Base-by-base conservation (phyloP, 306 rosid genomes). In the Phaseolus lunatus region DNA sequence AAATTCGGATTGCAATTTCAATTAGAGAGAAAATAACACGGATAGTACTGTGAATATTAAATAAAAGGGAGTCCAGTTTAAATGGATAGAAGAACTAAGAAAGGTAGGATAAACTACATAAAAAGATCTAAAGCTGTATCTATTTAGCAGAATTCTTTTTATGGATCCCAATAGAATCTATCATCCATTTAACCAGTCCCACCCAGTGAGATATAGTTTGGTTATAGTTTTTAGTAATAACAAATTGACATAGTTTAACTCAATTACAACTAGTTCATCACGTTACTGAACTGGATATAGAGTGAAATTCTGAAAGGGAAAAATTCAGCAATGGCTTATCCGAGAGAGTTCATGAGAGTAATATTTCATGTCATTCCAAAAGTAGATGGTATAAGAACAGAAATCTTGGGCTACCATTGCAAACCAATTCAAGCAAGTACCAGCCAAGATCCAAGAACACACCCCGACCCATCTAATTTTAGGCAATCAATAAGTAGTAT, bases 391-490 rank as follows among this genome's bases (percentile, higher is more conserved):
- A 59, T 2, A 73, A 44, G 7, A 63, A 67, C 47, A 58, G 26
- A 62, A 29, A 29, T 29, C 33, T 3, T 29, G 33, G 5, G 33
- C 5, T 29, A 29, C 33, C 33, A 29, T 29, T 29, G 33, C 35
- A 45, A 73, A 57, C 9, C 48, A 67, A 75, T 67, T 45, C 71
- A 24, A 80, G 53, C 67, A 27, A 33, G 15, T 7, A 67, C 67
- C 18, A 63, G 11, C 12, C 44, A 61, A 7, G 20, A 52, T 43
- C 29, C 12, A 31, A 48, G 37, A 27, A 71, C 26, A 35, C 47
- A 13, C 5, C n/a, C 39, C 31, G 13, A 29, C 9, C 23, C 75
- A 11, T 33, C 9, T 14, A 58, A 67, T 53, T 37, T 35, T 33
- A 59, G 37, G 27, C 26, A 43, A 68, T n/a, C 26, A 61, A 49